phyloP scores from a whole-genome alignment of 805 yeast genomes.

The Ascoidea asiatica region DNA sequence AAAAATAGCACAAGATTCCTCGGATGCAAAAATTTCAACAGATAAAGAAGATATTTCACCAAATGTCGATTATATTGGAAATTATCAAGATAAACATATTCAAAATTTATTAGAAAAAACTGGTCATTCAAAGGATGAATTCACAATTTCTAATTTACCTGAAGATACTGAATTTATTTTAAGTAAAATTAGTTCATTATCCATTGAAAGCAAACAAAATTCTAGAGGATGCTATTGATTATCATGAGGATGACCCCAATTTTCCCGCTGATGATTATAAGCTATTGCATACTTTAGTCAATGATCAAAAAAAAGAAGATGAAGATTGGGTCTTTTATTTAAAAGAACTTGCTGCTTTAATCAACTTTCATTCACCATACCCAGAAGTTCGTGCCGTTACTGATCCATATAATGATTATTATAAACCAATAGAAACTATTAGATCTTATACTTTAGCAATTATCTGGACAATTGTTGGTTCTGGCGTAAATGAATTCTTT shows the following conservation, averaged over 20 bases:
- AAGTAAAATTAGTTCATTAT: conserved; percentile 20
- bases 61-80: background rate
- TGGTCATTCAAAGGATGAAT: background rate
- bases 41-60: too few relatives aligned
- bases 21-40: too few relatives aligned
- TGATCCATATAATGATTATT: conserved; percentile 34
- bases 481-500: conserved; percentile 44
- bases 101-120: background rate
- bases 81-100: too few relatives aligned
- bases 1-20: too few relatives aligned
- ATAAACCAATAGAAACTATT: conserved; percentile 34
- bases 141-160: background rate
- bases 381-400: conserved; percentile 57
- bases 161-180: conserved; percentile 4
- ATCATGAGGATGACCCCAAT: conserved; percentile 34
- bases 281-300: conserved; percentile 18
- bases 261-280: conserved; percentile 25
- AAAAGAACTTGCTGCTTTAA: conserved; percentile 21
- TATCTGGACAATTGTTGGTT: conserved; percentile 36
- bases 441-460: conserved; percentile 24
- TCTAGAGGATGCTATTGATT: conserved; percentile 23
- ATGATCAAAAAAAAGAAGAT: conserved; percentile 12
- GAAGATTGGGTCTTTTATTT: conserved; percentile 16
- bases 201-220: conserved; percentile 23
- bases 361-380: conserved; percentile 38